Conservation (phyloP, 768 basidiomycete species). For the Mycena belliarum region DNA sequence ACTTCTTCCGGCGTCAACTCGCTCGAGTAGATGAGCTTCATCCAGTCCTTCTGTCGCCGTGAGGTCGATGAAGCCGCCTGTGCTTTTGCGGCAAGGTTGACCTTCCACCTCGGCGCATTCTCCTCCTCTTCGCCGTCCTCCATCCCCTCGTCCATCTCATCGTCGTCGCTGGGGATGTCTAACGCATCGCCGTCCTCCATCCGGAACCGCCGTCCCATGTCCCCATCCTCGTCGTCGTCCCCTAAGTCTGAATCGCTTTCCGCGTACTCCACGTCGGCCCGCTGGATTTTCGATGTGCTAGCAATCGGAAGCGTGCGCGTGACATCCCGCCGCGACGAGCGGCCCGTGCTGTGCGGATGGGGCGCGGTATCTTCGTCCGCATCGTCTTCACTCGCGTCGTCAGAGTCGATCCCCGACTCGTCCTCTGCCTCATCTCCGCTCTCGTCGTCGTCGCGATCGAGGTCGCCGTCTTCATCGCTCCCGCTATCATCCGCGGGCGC, state of each 20-base stretch:
- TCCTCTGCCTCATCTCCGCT: constrained; percentile 32
- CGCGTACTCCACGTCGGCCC: constrained; percentile 60
- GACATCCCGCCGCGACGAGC: constrained; percentile 47
- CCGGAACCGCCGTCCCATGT: constrained; percentile 32
- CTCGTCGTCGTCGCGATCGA: constrained; percentile 37
- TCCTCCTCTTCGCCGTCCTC: constrained; percentile 40
- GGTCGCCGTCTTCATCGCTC: constrained; percentile 33
- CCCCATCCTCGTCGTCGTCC: constrained; percentile 43
- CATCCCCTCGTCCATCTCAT: constrained; percentile 45
- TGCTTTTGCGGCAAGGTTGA: constrained; percentile 55
- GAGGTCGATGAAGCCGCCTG: constrained; percentile 45
- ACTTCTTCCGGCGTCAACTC: constrained; percentile 71
- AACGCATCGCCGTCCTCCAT: constrained; percentile 53
- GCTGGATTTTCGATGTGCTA: constrained; percentile 32
- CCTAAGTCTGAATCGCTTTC: constrained; percentile 79
- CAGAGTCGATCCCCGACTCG: constrained; percentile 30
- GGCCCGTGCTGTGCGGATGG: constrained; percentile 49
- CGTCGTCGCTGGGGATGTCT: constrained; percentile 51
- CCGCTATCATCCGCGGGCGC: constrained; percentile 38
- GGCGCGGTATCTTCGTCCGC: constrained; percentile 30
- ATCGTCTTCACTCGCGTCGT: constrained; percentile 31
- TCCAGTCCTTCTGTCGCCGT: constrained; percentile 69
- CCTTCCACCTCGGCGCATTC: constrained; percentile 73
- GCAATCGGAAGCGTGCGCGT: constrained; percentile 41
- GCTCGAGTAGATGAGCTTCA: constrained; percentile 79